Evolutionary conservation across 2,329 filamentous ascomycete species (phyloP).

Genomic region (Podosphaera xanthii): DNA sequence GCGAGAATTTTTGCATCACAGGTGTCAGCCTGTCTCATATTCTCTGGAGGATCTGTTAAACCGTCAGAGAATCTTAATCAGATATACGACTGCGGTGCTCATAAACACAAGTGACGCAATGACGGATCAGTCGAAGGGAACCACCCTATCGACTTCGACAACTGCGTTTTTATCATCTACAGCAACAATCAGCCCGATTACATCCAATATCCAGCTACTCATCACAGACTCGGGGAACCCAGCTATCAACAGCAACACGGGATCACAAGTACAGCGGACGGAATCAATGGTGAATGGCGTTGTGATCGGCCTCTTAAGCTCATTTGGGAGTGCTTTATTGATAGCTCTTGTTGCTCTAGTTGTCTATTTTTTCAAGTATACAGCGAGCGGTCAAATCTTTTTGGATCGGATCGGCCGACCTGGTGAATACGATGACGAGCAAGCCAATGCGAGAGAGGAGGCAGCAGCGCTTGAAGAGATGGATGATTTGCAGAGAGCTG

Average conservation of each 20-base stretch:
- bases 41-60: neutral
- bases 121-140: neutral
- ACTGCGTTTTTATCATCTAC: neutral
- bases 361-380: conserved; percentile 89
- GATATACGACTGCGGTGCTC: neutral
- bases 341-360: conserved; percentile 59
- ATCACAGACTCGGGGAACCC: neutral
- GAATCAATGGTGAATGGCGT: conserved; percentile 44
- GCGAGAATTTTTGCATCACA: neutral
- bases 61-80: conserved; percentile 1
- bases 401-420: conserved; percentile 82
- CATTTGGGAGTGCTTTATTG: conserved; percentile 73
- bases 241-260: neutral
- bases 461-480: conserved; percentile 84
- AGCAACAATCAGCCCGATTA: neutral
- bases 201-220: neutral
- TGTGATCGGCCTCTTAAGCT: conserved; percentile 82
- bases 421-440: conserved; percentile 94
- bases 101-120: neutral
- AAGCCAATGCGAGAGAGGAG: conserved; percentile 82
- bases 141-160: neutral
- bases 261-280: conserved; percentile 5
- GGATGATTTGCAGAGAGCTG: conserved; percentile 75
- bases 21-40: neutral
- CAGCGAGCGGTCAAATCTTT: conserved; percentile 66